Conservation (phyloP, 1,139 yeast genomes). For the Hanseniaspora sp. region DNA sequence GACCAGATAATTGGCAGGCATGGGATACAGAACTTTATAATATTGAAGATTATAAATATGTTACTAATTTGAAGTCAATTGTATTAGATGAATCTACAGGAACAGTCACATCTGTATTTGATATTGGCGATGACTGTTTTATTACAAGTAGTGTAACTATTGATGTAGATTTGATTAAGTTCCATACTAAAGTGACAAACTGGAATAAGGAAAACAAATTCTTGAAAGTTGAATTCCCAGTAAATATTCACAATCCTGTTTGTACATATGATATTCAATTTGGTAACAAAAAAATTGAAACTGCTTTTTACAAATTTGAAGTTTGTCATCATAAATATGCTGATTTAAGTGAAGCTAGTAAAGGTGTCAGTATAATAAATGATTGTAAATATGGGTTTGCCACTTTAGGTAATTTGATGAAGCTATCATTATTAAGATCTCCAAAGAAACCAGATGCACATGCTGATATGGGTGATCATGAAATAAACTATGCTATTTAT, state of each 20-base stretch:
- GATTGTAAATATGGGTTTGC: conserved; percentile 85
- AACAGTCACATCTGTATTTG: conserved; percentile 44
- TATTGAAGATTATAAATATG: conserved; percentile 51
- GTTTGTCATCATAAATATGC: conserved; percentile 91
- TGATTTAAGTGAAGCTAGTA: conserved; percentile 73
- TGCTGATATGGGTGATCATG: conserved; percentile 88
- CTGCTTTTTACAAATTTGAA: conserved; percentile 90
- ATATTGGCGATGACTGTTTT: conserved; percentile 34
- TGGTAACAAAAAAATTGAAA: conserved; percentile 81
- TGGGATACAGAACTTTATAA: conserved; percentile 95
- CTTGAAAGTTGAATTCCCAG: conserved; percentile 90
- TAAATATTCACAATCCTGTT: conserved; percentile 58
- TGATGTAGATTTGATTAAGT: conserved; percentile 36
- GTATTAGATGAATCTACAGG: conserved; percentile 47
- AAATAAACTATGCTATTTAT: conserved; percentile 67
- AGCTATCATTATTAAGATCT: conserved; percentile 69
- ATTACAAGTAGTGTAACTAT: conserved; percentile 63
- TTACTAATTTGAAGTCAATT: conserved; percentile 37
- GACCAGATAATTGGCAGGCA: conserved; percentile 83
- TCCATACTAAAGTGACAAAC: conserved; percentile 50
- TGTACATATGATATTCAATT: conserved; percentile 91
- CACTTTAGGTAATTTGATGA: conserved; percentile 78
- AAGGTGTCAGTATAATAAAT: conserved; percentile 81
- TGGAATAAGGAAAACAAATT: conserved; percentile 88
- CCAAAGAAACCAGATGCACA: conserved; percentile 85